Base-by-base conservation (phyloP, 345 rosid species). In the Acer yangbiense region DNA sequence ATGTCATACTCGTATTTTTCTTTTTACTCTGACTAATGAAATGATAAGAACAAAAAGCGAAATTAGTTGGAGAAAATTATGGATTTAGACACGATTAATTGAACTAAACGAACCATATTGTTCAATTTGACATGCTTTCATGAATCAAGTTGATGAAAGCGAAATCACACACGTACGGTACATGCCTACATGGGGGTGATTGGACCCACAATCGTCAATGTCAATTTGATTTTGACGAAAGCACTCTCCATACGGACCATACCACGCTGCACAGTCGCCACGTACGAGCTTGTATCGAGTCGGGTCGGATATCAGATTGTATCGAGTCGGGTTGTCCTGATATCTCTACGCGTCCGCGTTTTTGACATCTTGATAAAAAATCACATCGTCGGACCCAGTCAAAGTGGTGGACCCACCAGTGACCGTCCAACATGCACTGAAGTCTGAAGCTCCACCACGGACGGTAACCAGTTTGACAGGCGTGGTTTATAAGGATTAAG, bases 161-260 rank as follows among this genome's bases (percentile, higher is more conserved):
- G 48, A 68, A 43, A 68, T 41, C 71, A 23, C 54, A 68, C 27
- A 13, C 54, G 48, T n/a, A 18, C 13, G 8, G 48, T n/a, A 18
- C 13, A n/a, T n/a, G n/a, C n/a, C n/a, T n/a, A n/a, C n/a, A n/a
- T n/a, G n/a, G 58, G n/a, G 1, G 12, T 7, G 8, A 9, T 43
- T 67, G 52, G 71, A 18, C 27, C 71, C 71, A 41, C 17, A 18
- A 60, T 68, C 27, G 27, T 43, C 17, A 20, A 68, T 43, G 64
- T 21, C 71, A 68, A 68, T 5, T 41, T 41, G 71, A 68, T n/a
- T 18, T 41, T 41, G 71, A 68, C 25, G 71, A 68, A 43, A n/a
- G 54, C 29, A 50, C 5, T 12, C 39, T n/a, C 50, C 27, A 20
- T n/a, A n/a, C n/a, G n/a, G n/a, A n/a, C n/a, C n/a, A n/a, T 65